Percentiles rank a stretch among this genome's conserved stretches.
phyloP scores from a whole-genome alignment of 345 rosid genomes.

The Syzygium aromaticum region DNA sequence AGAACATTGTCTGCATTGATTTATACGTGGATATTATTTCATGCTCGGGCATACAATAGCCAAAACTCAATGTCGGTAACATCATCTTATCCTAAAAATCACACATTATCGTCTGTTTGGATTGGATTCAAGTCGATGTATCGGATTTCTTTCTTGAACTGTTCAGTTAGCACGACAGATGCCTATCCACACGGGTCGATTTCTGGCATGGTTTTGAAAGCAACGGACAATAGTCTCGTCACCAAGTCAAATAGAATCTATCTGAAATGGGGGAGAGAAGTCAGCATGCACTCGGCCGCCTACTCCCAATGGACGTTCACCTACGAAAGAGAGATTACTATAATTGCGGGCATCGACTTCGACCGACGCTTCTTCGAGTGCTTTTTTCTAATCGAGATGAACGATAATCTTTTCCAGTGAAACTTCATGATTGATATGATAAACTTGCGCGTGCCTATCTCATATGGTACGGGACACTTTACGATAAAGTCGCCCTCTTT shows the following conservation, averaged over 20 bases:
- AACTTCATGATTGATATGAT: not conserved
- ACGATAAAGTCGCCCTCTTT: not conserved
- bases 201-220: not conserved
- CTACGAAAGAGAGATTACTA: not conserved
- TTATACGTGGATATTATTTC: not conserved
- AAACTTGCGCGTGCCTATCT: not conserved
- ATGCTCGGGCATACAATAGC: not conserved
- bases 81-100: not conserved
- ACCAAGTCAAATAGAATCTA: not conserved
- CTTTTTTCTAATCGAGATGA: not conserved
- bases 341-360: not conserved
- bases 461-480: not conserved
- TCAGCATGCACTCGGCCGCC: constrained; percentile 13
- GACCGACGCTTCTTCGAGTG: not conserved
- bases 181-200: not conserved
- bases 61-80: not conserved
- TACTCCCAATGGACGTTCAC: not conserved
- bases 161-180: not conserved
- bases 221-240: not conserved
- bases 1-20: not conserved
- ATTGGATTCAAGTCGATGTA: not conserved
- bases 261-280: not conserved
- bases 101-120: not conserved
- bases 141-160: not conserved
- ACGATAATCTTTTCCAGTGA: not conserved